Evolutionary conservation across 176 grass and related monocot genomes (phyloP).

Genomic region (Eremochloa ophiuroides): DNA sequence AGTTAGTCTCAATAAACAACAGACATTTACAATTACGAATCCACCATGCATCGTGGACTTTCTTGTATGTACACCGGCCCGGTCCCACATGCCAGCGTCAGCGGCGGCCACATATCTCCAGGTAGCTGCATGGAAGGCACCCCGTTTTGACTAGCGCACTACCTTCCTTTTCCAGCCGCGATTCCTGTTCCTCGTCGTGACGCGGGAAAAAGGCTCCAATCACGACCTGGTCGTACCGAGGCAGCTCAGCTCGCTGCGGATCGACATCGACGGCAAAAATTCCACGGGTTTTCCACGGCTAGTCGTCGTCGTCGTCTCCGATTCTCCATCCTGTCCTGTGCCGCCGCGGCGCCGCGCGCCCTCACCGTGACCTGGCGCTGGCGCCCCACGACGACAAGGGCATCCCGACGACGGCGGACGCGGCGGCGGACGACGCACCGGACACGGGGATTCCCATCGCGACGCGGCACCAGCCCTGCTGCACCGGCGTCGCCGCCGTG

Average conservation of each 20-base stretch:
- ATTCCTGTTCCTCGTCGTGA: neutral
- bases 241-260: too few relatives aligned
- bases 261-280: neutral
- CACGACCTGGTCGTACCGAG: slow-evolving; percentile 7
- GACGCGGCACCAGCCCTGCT: slow-evolving; percentile 62
- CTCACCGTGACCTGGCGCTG: slow-evolving; percentile 15
- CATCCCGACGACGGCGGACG: slow-evolving; percentile 28
- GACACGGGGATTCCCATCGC: slow-evolving; percentile 78
- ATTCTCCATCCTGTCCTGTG: neutral
- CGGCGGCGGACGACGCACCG: neutral
- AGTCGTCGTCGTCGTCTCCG: neutral
- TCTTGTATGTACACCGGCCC: neutral
- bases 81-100: neutral
- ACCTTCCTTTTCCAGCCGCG: neutral
- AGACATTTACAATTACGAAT: neutral
- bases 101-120: neutral
- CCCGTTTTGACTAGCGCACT: slow-evolving; percentile 12
- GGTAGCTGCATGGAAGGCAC: slow-evolving; percentile 15
- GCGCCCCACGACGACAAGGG: slow-evolving; percentile 29
- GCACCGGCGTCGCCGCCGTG: neutral
- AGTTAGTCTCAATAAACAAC: too few relatives aligned
- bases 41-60: neutral
- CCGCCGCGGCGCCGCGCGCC: neutral
- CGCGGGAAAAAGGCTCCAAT: neutral
- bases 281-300: slow-evolving; percentile 36